Conservation (phyloP, 1,139 yeast species). For the Kodamaea sp. region DNA sequence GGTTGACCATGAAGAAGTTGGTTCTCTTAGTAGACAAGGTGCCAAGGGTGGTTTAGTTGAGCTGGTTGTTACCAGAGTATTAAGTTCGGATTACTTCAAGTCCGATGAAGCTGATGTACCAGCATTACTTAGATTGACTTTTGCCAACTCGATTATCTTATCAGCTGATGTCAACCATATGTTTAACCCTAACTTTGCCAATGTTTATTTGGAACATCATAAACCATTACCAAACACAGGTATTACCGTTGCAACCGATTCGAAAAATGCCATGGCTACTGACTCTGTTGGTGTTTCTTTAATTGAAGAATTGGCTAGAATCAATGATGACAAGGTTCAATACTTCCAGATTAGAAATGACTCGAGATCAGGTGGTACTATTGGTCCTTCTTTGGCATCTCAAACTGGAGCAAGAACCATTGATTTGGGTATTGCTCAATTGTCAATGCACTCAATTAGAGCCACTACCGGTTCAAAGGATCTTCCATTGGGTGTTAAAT, state of each 20-base stretch:
- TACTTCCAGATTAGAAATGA: slow-evolving; percentile 70
- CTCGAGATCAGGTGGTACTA: slow-evolving; percentile 73
- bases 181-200: slow-evolving; percentile 58
- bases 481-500: slow-evolving; percentile 61
- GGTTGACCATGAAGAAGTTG: slow-evolving; percentile 63
- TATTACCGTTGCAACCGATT: slow-evolving; percentile 63
- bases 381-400: slow-evolving; percentile 67
- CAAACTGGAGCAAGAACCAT: slow-evolving; percentile 72
- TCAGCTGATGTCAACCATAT: slow-evolving; percentile 69
- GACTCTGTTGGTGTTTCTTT: slow-evolving; percentile 69
- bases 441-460: slow-evolving; percentile 79
- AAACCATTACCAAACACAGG: slow-evolving; percentile 79
- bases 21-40: slow-evolving; percentile 57
- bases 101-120: slow-evolving; percentile 20
- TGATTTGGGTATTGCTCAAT: slow-evolving; percentile 74
- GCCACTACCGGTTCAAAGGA: slow-evolving; percentile 73
- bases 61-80: slow-evolving; percentile 39
- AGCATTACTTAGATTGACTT: slow-evolving; percentile 28
- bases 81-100: slow-evolving; percentile 21
- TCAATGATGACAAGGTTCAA: slow-evolving; percentile 61
- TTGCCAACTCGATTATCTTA: slow-evolving; percentile 54
- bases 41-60: slow-evolving; percentile 53
- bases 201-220: slow-evolving; percentile 66
- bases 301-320: slow-evolving; percentile 59
- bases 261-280: slow-evolving; percentile 79